Evolutionary conservation across 805 yeast species (phyloP), one percentile per base, ranked within the genome.

Genomic region (Metschnikowia santaceciliae): DNA sequence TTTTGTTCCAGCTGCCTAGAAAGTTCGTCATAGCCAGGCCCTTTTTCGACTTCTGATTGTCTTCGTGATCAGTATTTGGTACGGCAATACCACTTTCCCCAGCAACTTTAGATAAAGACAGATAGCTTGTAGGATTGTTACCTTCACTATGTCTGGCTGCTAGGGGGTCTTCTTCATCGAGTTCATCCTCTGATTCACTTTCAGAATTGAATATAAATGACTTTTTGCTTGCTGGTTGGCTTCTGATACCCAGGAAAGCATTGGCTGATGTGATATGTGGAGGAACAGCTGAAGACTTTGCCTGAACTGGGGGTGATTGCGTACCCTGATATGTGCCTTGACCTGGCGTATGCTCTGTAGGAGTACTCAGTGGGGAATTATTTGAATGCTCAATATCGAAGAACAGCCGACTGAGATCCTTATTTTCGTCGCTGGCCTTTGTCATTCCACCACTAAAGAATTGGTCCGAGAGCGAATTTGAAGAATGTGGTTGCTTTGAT

Each of bases 81-180:
- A 63, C 61, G 20, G 61, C 52, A 40, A 70, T 68, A 4, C 76
- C 75, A 52, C 64, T 72, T 45, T 64, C 65, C 32, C 76, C 82
- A 2, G 84, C 83, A 22, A 80, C 81, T 54, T 77, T 80, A 48
- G 78, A 74, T 42, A 78, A 61, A 1, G 80, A 71, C 20, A 78
- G 74, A 54, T 71, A 77, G 48, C 78, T 75, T 20, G 63, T 55
- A 23, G 65, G 61, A 26, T 55, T 54, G 32, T 47, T 48, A 19
- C 47, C 58, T 7, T 49, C 49, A 7, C 42, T 42, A 4, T 23
- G 30, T 23, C 23, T 42, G 37, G 46, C 47, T 26, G 50, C 37
- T 35, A 51, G 32, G 39, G 48, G 48, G 17, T 42, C 52, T 38
- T 64, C 61, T 37, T 61, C 68, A 15, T 55, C 54, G 48, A 50